Base-by-base conservation (phyloP, 2,329 filamentous ascomycete species). In the Colletotrichum limetticola region DNA sequence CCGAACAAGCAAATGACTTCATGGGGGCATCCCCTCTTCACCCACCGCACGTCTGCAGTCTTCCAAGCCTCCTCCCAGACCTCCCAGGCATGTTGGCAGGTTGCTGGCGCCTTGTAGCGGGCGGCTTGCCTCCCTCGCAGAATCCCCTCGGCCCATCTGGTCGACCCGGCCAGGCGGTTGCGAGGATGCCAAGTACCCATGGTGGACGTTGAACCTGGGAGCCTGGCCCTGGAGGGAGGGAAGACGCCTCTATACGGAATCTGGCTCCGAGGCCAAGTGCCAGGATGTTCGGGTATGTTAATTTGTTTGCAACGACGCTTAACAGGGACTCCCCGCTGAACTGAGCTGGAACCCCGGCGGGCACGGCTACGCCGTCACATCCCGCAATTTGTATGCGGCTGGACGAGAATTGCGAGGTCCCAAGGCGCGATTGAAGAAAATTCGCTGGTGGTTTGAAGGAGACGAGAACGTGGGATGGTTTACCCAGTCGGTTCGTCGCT, bases 281-380 rank as follows among this genome's bases (percentile, higher is more conserved):
- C 55, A 52, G 69, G 58, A 59, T 52, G 42, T 16, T 55, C 52
- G 69, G 79, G 14, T 70, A 68, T 58, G 61, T 37, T 74, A 55
- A 73, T 67, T 52, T 72, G 74, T 76, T 74, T 72, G 73, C 71
- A 67, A 76, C 75, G 70, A 60, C 73, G 62, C 66, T 67, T 65
- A 59, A 71, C 75, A 76, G 67, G 66, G 66, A 49, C n/a, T 49
- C 55, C 66, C 55, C 53, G 66, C 66, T 60, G 53, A 26, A n/a
- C 49, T 19, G 59, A 28, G 55, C 70, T 64, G 53, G 66, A 42
- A 22, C 53, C 58, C 52, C 28, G 12, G 24, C 35, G 59, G 55
- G 60, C 22, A 57, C 56, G 46, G 60, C 66, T 70, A n/a, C 46
- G 64, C 70, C 60, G 46, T 72, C 70, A 61, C 70, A 72, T 72